Conservation (phyloP, 225 moss, liverwort and hornwort genomes). For the Lunularia cruciata region DNA sequence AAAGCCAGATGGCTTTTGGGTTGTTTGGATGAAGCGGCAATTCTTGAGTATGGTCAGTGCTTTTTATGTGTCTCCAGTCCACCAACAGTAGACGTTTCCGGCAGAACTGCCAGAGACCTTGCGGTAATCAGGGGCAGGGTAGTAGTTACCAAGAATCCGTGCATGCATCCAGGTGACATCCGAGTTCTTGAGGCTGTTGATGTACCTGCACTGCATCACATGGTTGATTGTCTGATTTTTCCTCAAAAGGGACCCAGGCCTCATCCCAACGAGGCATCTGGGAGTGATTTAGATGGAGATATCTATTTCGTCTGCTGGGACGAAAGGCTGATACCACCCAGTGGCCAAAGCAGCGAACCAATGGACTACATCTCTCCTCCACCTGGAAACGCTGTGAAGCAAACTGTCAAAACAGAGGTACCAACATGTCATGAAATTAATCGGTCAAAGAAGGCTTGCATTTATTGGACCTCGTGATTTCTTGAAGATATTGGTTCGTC, state of each 20-base stretch:
- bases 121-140: constrained; percentile 64
- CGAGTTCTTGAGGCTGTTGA: constrained; percentile 79
- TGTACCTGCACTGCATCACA: constrained; percentile 55
- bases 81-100: constrained; percentile 18
- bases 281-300: constrained; percentile 93
- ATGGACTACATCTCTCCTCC: constrained; percentile 53
- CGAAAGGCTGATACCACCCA: constrained; percentile 62
- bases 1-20: constrained; percentile 89
- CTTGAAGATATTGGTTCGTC: too few species aligned
- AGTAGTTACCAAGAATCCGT: constrained; percentile 89
- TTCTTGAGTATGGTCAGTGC: constrained; percentile 76
- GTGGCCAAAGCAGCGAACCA: constrained; percentile 62
- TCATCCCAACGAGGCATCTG: constrained; percentile 90
- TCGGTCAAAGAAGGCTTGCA: too few species aligned
- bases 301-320: constrained; percentile 89
- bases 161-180: constrained; percentile 91
- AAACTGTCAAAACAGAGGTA: constrained; percentile 54
- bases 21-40: constrained; percentile 76
- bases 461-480: too few species aligned
- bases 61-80: constrained; percentile 68
- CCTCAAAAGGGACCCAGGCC: constrained; percentile 81
- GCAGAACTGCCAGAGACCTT: neutral
- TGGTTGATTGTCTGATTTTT: constrained; percentile 83
- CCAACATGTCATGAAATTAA: too few species aligned
- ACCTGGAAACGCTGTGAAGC: constrained; percentile 2